A percentile compares a stretch with the other conserved stretches of the same genome.
Evolutionary conservation across 768 basidiomycete genomes (phyloP).

Genomic region (Mrakia blollopis): DNA sequence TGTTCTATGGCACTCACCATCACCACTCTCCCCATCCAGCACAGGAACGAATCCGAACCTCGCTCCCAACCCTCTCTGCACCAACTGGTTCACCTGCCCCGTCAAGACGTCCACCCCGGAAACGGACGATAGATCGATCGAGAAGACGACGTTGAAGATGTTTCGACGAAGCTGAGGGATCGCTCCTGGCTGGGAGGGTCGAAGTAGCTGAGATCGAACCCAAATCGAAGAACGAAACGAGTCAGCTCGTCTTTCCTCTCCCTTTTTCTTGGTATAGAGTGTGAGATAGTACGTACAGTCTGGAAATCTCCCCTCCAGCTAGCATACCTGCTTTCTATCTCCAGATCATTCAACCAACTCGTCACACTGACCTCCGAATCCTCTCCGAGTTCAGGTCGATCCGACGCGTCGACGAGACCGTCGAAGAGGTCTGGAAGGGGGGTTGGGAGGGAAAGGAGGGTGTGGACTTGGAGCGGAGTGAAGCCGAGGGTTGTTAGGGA

Average conservation of each 20-base stretch:
- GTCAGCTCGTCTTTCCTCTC: conserved; percentile 53
- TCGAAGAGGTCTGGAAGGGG: conserved; percentile 33
- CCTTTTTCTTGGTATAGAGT: conserved; percentile 42
- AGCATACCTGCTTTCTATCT: conserved; percentile 66
- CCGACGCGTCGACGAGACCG: conserved; percentile 85
- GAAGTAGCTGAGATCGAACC: conserved; percentile 67
- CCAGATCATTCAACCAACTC: conserved; percentile 86
- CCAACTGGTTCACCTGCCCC: conserved; percentile 61
- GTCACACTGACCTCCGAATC: conserved; percentile 49
- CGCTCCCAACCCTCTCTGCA: conserved; percentile 67
- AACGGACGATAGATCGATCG: conserved; percentile 69
- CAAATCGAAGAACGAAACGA: conserved; percentile 45
- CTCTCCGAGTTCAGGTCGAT: conserved; percentile 67
- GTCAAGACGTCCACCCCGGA: conserved; percentile 60
- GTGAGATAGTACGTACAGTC: conserved; percentile 31
- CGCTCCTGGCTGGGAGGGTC: conserved; percentile 72
- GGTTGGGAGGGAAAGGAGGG: conserved; percentile 54
- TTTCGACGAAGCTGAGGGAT: conserved; percentile 71
- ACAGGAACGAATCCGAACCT: conserved; percentile 82
- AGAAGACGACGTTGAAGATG: conserved; percentile 74
- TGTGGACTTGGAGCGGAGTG: conserved; percentile 60
- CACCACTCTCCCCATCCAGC: conserved; percentile 53
- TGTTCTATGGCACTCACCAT: conserved; percentile 18
- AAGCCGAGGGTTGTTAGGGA: conserved; percentile 65
- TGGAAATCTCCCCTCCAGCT: conserved; percentile 34